Base-by-base conservation (phyloP, 768 basidiomycete species). In the Sarcodon sp. region DNA sequence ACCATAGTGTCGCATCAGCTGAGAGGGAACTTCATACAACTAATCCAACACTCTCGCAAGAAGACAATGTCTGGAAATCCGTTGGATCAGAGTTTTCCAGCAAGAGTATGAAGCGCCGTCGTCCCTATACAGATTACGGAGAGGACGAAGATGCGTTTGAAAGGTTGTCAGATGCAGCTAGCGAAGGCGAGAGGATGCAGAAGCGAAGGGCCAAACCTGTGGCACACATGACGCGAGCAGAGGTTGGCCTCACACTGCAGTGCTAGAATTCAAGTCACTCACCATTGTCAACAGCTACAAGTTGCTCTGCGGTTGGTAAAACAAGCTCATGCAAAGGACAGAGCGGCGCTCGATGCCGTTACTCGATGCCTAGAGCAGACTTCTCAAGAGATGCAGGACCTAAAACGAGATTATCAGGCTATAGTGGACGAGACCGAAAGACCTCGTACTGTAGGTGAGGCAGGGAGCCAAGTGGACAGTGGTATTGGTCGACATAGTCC, bases 1-100 rank as follows among this genome's bases (percentile, higher is more conserved):
- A 57, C 6, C 55, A 66, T n/a, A 55, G 55, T 39, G 52, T 56
- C 21, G 56, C 60, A 33, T 57, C 64, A 18, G 49, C 53, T 37
- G 47, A 53, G 12, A 54, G 55, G 18, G 54, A 64, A 13, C 53
- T 57, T 7, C 61, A 69, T 65, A 39, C 50, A 50, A 46, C n/a
- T 50, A 46, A 4, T 49, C 49, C 21, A 37, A 43, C 12, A 27
- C 34, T 15, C 18, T 33, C 6, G 18, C 15, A 44, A 33, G 15
- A 35, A n/a, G 8, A 44, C 11, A 4, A 36, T 21, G 13, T 41
- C 47, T 45, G 34, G 33, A 4, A 51, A 45, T 8, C 50, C 50
- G 3, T 36, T 21, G 8, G 31, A 48, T 16, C 35, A 27, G 21
- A 4, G 21, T 27, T 27, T 27, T 27, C 21, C 21, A 27, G 2